phyloP scores from a whole-genome alignment of 2,329 filamentous ascomycete species.

The Fusarium protoensiforme region DNA sequence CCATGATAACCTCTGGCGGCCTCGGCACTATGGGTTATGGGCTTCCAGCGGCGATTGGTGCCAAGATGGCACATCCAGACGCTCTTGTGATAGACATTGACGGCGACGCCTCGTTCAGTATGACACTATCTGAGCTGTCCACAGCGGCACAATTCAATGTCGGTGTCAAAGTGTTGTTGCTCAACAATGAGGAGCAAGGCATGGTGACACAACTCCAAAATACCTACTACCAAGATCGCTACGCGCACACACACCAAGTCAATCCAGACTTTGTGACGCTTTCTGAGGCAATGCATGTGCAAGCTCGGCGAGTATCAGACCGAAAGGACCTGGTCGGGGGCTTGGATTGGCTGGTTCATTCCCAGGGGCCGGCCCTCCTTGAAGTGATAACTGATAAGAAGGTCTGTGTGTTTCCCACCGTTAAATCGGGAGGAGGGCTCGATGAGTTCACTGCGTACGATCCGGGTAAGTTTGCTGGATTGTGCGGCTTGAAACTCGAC shows the following conservation, averaged over 20 bases:
- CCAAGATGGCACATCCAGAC: slow-evolving; percentile 81
- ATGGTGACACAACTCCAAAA: slow-evolving; percentile 99
- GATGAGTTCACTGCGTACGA: slow-evolving; percentile 81
- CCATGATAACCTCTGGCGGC: slow-evolving; percentile 96
- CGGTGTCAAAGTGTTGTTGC: slow-evolving; percentile 90
- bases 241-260: slow-evolving; percentile 89
- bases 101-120: slow-evolving; percentile 96
- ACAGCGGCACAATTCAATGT: slow-evolving; percentile 97
- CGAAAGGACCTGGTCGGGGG: slow-evolving; percentile 81
- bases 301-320: slow-evolving; percentile 76
- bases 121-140: slow-evolving; percentile 95
- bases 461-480: slow-evolving; percentile 41
- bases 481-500: no score
- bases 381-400: slow-evolving; percentile 93
- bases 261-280: slow-evolving; percentile 98
- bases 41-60: slow-evolving; percentile 92
- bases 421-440: slow-evolving; percentile 85
- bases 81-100: slow-evolving; percentile 95
- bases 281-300: slow-evolving; percentile 89
- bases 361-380: slow-evolving; percentile 90
- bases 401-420: slow-evolving; percentile 96
- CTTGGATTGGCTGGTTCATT: slow-evolving; percentile 88
- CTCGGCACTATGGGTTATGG: slow-evolving; percentile 91
- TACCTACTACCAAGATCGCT: slow-evolving; percentile 95
- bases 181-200: slow-evolving; percentile 98